Percentiles rank a stretch among this genome's conserved stretches.
Conservation (phyloP, 2,329 filamentous ascomycete genomes). For the Aureobasidium pullulans region DNA sequence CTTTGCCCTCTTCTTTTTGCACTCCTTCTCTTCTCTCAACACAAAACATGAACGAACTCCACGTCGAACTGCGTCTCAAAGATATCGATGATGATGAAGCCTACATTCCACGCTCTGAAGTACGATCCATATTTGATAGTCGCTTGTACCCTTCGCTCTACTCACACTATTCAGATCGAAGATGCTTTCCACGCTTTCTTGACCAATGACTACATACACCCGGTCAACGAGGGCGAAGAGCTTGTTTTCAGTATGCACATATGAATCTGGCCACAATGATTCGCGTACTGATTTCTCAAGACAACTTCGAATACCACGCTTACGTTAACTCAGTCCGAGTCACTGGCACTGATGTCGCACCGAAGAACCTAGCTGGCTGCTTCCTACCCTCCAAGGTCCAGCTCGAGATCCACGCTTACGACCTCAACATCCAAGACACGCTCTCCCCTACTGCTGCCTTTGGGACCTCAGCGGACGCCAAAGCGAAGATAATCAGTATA, state of each 20-base stretch:
- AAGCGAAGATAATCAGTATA: constrained; percentile 29
- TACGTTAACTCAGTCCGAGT: neutral
- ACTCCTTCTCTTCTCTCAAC: neutral
- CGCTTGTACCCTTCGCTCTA: neutral
- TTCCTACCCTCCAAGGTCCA: constrained; percentile 29
- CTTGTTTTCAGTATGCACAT: neutral
- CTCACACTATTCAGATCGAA: neutral
- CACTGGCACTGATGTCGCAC: neutral
- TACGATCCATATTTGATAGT: neutral
- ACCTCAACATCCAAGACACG: constrained; percentile 26
- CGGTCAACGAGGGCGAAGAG: neutral
- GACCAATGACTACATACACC: neutral
- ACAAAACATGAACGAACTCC: neutral
- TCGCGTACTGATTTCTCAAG: neutral
- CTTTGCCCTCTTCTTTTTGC: neutral
- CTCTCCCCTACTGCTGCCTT: constrained; percentile 22
- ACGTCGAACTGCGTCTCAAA: constrained; percentile 1
- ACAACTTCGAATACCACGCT: neutral
- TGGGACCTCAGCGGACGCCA: constrained; percentile 18
- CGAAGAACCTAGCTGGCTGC: constrained; percentile 22
- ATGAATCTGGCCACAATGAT: neutral
- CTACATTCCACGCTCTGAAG: neutral
- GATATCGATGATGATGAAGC: neutral
- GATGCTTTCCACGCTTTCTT: neutral
- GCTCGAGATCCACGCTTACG: constrained; percentile 38